Evolutionary conservation across 2,329 filamentous ascomycete genomes (phyloP).

Genomic region (Alternaria novae-zelandiae): DNA sequence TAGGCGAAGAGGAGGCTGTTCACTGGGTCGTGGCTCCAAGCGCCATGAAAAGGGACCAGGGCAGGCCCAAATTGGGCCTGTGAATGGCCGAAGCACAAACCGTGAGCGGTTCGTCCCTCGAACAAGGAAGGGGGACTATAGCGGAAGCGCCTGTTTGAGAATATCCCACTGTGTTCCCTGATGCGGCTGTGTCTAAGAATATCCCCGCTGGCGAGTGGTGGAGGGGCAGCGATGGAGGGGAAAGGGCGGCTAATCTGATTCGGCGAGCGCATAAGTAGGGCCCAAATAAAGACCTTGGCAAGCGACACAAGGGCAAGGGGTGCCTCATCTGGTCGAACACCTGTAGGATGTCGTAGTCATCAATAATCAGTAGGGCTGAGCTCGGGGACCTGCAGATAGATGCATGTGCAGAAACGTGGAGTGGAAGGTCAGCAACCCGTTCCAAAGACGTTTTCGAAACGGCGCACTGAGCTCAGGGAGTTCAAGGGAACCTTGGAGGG

Average conservation of each 20-base stretch:
- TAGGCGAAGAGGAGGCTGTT: conserved; percentile 35
- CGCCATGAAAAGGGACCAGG: conserved; percentile 39
- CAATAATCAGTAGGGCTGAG: conserved; percentile 43
- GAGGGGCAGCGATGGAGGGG: conserved; percentile 30
- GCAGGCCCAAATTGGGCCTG: conserved; percentile 33
- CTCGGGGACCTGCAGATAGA: conserved; percentile 29
- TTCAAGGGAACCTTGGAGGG: background rate
- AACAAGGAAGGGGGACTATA: conserved; percentile 31
- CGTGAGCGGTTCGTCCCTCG: conserved; percentile 32
- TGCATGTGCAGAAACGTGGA: conserved; percentile 11
- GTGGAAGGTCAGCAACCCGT: conserved; percentile 25
- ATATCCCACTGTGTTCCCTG: conserved; percentile 26
- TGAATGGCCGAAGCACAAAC: conserved; percentile 38
- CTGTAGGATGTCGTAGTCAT: conserved; percentile 29
- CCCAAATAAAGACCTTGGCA: conserved; percentile 38
- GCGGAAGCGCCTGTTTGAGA: conserved; percentile 48
- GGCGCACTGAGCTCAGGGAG: background rate
- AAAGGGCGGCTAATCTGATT: conserved; percentile 41
- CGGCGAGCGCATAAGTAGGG: conserved; percentile 22
- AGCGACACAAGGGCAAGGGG: conserved; percentile 21
- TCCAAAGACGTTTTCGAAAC: conserved; percentile 10
- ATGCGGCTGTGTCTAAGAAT: conserved; percentile 49
- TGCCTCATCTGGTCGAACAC: conserved; percentile 15
- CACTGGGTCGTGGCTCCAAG: conserved; percentile 38
- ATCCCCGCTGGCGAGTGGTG: conserved; percentile 35